A percentile compares a stretch with the other conserved stretches of the same genome.
Conservation (phyloP, 768 basidiomycete genomes). For the Leucosporidium yakuticum region DNA sequence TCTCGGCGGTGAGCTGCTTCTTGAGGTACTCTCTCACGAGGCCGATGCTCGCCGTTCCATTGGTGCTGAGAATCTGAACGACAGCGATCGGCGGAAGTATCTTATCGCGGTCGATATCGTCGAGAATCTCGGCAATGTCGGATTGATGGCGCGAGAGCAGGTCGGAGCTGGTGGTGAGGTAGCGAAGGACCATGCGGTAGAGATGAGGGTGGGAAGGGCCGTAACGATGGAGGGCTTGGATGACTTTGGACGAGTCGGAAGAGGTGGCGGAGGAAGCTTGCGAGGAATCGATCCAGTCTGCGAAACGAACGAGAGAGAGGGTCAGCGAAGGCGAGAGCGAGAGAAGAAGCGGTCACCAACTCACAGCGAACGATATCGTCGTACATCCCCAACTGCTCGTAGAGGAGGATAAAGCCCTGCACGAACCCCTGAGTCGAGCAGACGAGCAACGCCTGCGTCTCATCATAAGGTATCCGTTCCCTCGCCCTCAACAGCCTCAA, state of each 20-base stretch:
- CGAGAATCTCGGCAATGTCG: conserved; percentile 66
- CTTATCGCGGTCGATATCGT: conserved; percentile 68
- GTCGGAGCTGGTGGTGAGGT: conserved; percentile 74
- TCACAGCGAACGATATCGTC: conserved; percentile 90
- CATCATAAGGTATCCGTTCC: conserved; percentile 63
- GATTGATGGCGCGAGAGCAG: conserved; percentile 63
- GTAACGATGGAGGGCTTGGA: conserved; percentile 68
- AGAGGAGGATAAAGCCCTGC: conserved; percentile 76
- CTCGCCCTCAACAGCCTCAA: conserved; percentile 58
- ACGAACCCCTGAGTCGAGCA: conserved; percentile 80
- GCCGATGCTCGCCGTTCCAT: conserved; percentile 83
- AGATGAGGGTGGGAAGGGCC: conserved; percentile 64
- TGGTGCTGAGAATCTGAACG: conserved; percentile 79
- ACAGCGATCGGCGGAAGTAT: conserved; percentile 87
- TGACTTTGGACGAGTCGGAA: conserved; percentile 53
- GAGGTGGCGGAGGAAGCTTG: neutral
- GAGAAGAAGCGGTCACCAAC: conserved; percentile 52
- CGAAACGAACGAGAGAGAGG: neutral
- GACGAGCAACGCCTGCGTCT: conserved; percentile 86
- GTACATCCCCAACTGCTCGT: conserved; percentile 93
- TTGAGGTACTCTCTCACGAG: conserved; percentile 87
- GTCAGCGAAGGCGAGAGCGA: neutral
- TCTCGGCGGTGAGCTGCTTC: conserved; percentile 64
- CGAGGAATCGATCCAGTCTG: conserved; percentile 31
- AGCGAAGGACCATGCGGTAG: conserved; percentile 80